A percentile compares a stretch with the other conserved stretches of the same genome.
Evolutionary conservation across 2,329 filamentous ascomycete genomes (phyloP).

Genomic region (Xylaria sp.): DNA sequence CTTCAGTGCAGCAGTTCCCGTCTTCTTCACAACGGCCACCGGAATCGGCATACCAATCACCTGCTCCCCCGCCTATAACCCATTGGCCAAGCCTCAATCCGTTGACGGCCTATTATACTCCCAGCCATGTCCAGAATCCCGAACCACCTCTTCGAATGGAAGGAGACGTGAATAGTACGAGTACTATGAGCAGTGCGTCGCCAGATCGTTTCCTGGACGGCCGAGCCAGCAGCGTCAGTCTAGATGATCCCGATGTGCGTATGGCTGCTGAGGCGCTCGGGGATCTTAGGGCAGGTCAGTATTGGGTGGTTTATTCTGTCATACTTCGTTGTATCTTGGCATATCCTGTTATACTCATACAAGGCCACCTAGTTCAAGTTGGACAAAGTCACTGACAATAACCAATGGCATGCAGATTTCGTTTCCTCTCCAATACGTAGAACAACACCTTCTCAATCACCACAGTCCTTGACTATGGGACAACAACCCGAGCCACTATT

Average conservation of each 20-base stretch:
- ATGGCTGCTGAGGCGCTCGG: slow-evolving; percentile 81
- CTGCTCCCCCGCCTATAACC: slow-evolving; percentile 44
- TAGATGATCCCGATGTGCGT: slow-evolving; percentile 75
- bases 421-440: slow-evolving; percentile 70
- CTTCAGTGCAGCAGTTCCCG: slow-evolving; percentile 17
- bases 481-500: slow-evolving; percentile 81
- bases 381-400: slow-evolving; percentile 32
- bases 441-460: slow-evolving; percentile 55
- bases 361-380: slow-evolving; percentile 26
- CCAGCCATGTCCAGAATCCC: slow-evolving; percentile 56
- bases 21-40: slow-evolving; percentile 43
- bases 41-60: slow-evolving; percentile 46
- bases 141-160: slow-evolving; percentile 63
- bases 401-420: slow-evolving; percentile 63
- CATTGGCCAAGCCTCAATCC: slow-evolving; percentile 64
- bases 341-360: background rate
- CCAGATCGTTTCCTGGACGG: slow-evolving; percentile 59
- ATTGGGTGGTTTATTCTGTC: slow-evolving; percentile 20
- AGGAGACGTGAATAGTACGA: slow-evolving; percentile 57
- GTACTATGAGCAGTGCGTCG: slow-evolving; percentile 57
- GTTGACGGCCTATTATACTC: slow-evolving; percentile 60
- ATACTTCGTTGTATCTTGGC: background rate
- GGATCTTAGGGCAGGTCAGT: slow-evolving; percentile 76
- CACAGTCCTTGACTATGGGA: slow-evolving; percentile 53
- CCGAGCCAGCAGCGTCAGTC: slow-evolving; percentile 63